Base-by-base conservation (phyloP, 768 basidiomycete genomes). In the Naganishia onofrii region DNA sequence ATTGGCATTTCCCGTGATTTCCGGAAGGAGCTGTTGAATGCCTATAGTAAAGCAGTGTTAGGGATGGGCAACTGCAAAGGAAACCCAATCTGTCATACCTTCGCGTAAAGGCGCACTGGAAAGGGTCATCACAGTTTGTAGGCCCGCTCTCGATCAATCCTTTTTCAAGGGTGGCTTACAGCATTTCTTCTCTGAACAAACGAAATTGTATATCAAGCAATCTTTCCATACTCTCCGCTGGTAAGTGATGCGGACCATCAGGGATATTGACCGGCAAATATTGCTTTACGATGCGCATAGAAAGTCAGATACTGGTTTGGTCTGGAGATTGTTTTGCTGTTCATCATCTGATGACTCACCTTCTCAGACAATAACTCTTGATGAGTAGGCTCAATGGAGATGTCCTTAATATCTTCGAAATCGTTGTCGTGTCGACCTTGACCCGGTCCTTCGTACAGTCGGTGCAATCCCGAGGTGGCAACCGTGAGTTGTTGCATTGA, bases 351-450 rank as follows among this genome's bases (percentile, higher is more conserved):
- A 52, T 52, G 5, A 52, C 48, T 19, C 48, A 52, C 48, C 48
- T 52, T 52, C 19, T 52, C 48, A 52, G 48, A 19, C 48, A 21
- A 26, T 26, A 52, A 52, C 19, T 52, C 48, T 52, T 19, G 48
- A 19, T 52, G 48, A 7, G 48, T 52, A 19, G 48, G 48, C 26
- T 21, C 48, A 19, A 52, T 52, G 7, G 48, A 19, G 17, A 52
- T 52, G 17, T 52, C 26, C 48, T 26, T 19, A 26, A 52, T 52
- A 17, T 26, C 19, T 17, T 52, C 26, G 48, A 52, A 52, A 52
- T 52, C 48, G 48, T 52, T 52, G 48, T 52, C 48, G 26, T 52
- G 48, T 5, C 48, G 48, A 52, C 48, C 26, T 19, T 52, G 48
- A 19, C 48, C 48, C 48, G 48, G 48, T 5, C 48, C 48, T 52